Evolutionary conservation across 179 eudicot genomes (phyloP).

Genomic region (Actinidia polygama): DNA sequence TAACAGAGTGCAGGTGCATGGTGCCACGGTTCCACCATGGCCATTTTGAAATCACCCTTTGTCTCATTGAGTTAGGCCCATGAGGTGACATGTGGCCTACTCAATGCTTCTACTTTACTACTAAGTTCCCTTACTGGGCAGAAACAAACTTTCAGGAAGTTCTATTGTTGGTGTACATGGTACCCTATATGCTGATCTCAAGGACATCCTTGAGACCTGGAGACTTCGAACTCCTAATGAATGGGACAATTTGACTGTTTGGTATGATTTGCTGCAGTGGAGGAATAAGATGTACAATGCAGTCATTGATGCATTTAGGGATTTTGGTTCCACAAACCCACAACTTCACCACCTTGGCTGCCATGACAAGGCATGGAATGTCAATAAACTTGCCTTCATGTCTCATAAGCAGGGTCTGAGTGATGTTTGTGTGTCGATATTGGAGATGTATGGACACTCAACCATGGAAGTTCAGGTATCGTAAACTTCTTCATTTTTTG

Average conservation of each 20-base stretch:
- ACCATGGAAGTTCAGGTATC: conserved; percentile 99
- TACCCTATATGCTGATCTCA: conserved; percentile 86
- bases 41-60: too few species aligned
- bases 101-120: too few species aligned
- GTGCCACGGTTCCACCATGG: too few species aligned
- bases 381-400: conserved; percentile 94
- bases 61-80: too few species aligned
- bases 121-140: conserved; percentile 18
- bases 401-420: conserved; percentile 88
- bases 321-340: conserved; percentile 72
- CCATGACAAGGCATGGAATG: conserved; percentile 99
- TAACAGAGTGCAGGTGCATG: too few species aligned
- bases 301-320: conserved; percentile 96
- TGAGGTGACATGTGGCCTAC: too few species aligned
- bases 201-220: conserved; percentile 98
- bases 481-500: background rate
- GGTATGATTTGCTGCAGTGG: conserved; percentile 99
- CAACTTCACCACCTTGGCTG: conserved; percentile 97
- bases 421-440: conserved; percentile 91
- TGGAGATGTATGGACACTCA: conserved; percentile 98
- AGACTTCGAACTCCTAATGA: conserved; percentile 95
- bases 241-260: conserved; percentile 90
- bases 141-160: conserved; percentile 74
- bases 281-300: conserved; percentile 95
- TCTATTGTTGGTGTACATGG: conserved; percentile 75